Base-by-base conservation (phyloP, 192 early-diverging fungal species). In the Mortierella claussenii region DNA sequence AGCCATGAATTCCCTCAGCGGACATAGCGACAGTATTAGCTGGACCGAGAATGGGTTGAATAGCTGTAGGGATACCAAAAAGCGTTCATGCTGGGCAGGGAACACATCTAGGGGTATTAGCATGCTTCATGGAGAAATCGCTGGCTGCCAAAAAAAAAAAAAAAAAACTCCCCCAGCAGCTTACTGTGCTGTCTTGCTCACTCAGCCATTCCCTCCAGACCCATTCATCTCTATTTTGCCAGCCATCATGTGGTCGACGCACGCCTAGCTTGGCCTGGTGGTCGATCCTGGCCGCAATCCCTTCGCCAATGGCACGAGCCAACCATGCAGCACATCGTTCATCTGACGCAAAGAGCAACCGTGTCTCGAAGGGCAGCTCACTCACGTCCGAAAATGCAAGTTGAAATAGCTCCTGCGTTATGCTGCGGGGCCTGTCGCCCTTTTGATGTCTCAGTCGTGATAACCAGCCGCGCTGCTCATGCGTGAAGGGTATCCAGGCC, bases 21-120 rank as follows among this genome's bases (percentile, higher is more conserved):
- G 32, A 10, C 68, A 71, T 0, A 62, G 37, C 17, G 68, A 71
- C 26, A 71, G 32, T 1, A 71, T 71, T 34, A 71, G 27, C 13
- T 71, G 68, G 28, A 62, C 40, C 2, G 68, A 71, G 23, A 71
- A 71, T 21, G 52, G 57, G 23, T 71, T 71, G 54, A 71, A 71
- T 18, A 71, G 12, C 13, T 48, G 53, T 7, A 71, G 51, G 9
- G 53, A 46, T 0, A 27, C 28, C 32, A 71, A 28, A 26, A 71
- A 71, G 9, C 68, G 59, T 34, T 71, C 68, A 33, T 71, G 68
- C 68, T 71, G 40, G 4, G 3, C 6, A 37, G 7, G 26, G 15
- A 18, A 53, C 36, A 27, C 12, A 1, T 17, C 11, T 18, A 48
- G 21, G 6, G 46, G 7, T 7, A 40, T 40, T 40, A 40, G 37